These are phyloP conservation scores for Paracamarosporium sp. DNA, from an alignment of 2,329 filamentous ascomycete genomes.

Conservation along the genomic window DNA sequence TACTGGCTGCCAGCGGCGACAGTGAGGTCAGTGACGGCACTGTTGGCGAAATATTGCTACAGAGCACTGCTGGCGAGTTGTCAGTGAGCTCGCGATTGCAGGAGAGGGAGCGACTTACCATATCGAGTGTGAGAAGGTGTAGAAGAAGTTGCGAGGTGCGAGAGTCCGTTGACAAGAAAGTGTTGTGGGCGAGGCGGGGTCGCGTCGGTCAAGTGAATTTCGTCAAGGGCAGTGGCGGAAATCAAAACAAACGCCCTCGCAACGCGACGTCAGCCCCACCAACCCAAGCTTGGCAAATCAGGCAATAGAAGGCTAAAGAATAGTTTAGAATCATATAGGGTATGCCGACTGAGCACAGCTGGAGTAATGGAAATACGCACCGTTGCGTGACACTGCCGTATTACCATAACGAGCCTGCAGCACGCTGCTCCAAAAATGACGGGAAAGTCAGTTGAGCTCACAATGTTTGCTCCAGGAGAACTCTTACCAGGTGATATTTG, in stretches of 20 bases:
- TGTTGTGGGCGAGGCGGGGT: neutral
- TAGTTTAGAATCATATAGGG: too few species aligned
- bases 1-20: neutral
- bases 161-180: neutral
- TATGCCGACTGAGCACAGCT: neutral
- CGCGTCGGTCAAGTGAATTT: neutral
- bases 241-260: slow-evolving; percentile 4
- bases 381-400: neutral
- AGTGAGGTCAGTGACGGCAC: neutral
- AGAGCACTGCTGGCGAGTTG: neutral
- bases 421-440: neutral
- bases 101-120: neutral
- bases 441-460: neutral
- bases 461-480: too few species aligned
- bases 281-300: neutral
- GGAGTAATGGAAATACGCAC: neutral
- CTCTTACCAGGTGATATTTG: too few species aligned
- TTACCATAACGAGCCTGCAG: neutral
- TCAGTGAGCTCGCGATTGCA: neutral
- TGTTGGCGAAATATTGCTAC: neutral
- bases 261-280: neutral
- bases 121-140: neutral
- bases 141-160: neutral
- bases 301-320: neutral
- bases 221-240: neutral